Evolutionary conservation across 2,329 filamentous ascomycete species (phyloP), one percentile per base, ranked within the genome.

Genomic region (Cercospora citrullina): DNA sequence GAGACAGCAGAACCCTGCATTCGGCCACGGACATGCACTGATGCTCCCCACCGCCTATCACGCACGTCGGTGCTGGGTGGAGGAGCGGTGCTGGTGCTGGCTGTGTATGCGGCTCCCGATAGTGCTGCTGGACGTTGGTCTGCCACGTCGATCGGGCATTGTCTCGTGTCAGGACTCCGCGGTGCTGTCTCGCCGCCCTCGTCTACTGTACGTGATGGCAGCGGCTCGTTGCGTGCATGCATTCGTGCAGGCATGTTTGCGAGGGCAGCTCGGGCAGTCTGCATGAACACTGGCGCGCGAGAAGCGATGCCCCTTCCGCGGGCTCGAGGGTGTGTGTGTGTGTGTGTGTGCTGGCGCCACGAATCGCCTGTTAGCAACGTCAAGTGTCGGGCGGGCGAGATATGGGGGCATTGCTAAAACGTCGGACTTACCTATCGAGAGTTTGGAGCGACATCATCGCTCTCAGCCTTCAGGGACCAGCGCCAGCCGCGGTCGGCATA

Each of bases 271-370:
- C 14, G 33, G 33, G 12, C 31, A 7, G 1, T 62, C 60, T 33
- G 60, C 60, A 63, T 63, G 60, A 28, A 63, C 60, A 48, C 10
- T 28, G 60, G 60, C 60, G 42, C 42, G 60, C 60, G 60, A 30
- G 9, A 28, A 53, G 28, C 45, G 28, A 57, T 14, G 51, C 14
- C 8, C 16, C n/a, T 21, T 10, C 31, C n/a, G 18, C 21, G 31
- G 9, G 10, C 31, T 12, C 10, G 31, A 14, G 28, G 36, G 14
- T 31, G 59, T 18, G 18, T 61, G 59, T 61, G 59, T 26, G 28
- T 21, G 14, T 31, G 59, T 18, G 18, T 61, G 59, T 61, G 59
- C 53, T 31, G 60, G 39, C 39, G n/a, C 7, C 36, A n/a, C 36
- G 16, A 39, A 39, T n/a, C 36, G 6, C 36, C 36, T 39, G 36